These are phyloP conservation scores for Penicillium janthinellum DNA, from an alignment of 2,329 filamentous ascomycete genomes.

Conservation along the genomic window DNA sequence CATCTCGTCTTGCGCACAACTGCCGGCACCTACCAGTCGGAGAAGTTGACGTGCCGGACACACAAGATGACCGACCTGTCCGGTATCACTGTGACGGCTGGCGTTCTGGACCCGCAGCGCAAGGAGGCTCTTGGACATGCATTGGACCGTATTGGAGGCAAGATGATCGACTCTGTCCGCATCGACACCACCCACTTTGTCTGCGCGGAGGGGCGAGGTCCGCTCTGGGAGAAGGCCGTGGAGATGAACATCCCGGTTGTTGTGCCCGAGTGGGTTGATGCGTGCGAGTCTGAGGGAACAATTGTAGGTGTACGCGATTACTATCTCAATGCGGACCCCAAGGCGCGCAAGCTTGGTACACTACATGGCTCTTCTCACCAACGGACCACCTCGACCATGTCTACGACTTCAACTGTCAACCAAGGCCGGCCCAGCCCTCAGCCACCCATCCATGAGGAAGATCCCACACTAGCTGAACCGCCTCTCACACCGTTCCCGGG, in stretches of 20 bases:
- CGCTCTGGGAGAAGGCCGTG: conserved; percentile 92
- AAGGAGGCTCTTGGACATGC: conserved; percentile 74
- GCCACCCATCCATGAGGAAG: conserved; percentile 23
- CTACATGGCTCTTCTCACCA: conserved; percentile 39
- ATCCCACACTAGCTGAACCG: conserved; percentile 29
- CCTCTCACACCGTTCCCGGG: conserved; percentile 41
- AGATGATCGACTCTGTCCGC: conserved; percentile 82
- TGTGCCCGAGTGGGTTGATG: conserved; percentile 93
- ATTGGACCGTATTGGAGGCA: conserved; percentile 86
- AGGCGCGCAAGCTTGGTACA: conserved; percentile 55
- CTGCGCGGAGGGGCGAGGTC: conserved; percentile 86
- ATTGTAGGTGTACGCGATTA: conserved; percentile 95
- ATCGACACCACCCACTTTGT: conserved; percentile 99
- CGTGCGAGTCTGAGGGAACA: conserved; percentile 89
- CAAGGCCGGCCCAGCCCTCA: conserved; percentile 30
- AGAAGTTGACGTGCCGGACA: conserved; percentile 82
- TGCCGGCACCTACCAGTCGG: conserved; percentile 81
- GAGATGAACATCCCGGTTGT: conserved; percentile 99
- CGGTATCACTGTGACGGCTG: conserved; percentile 91
- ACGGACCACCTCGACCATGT: conserved; percentile 33
- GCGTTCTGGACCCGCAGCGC: conserved; percentile 73
- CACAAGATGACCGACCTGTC: conserved; percentile 99
- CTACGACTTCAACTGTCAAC: conserved; percentile 29
- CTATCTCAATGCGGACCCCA: conserved; percentile 84
- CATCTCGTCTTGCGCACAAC: conserved; percentile 88